phyloP scores from a whole-genome alignment of 2,329 filamentous ascomycete genomes.

The Curvularia hawaiiensis region DNA sequence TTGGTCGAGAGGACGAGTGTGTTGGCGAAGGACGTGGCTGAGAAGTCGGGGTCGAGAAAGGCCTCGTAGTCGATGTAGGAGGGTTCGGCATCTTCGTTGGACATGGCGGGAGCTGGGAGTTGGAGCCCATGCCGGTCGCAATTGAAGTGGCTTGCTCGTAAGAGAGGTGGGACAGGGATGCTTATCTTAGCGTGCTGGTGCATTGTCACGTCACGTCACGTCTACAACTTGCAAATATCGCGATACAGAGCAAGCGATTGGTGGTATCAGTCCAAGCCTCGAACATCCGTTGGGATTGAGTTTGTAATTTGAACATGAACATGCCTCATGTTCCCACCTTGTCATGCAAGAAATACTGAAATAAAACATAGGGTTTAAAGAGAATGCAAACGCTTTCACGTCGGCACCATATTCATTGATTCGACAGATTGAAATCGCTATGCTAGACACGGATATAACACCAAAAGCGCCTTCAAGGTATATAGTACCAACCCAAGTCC shows the following conservation, averaged over 20 bases:
- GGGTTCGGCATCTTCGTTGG: slow-evolving; percentile 55
- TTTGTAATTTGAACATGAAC: not conserved
- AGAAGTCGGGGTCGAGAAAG: slow-evolving; percentile 84
- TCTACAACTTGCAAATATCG: not conserved
- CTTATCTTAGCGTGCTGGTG: slow-evolving; percentile 12
- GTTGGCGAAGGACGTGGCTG: slow-evolving; percentile 82
- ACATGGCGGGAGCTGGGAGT: slow-evolving; percentile 27
- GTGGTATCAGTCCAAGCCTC: not conserved
- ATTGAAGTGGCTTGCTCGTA: not conserved
- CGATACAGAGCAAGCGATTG: not conserved
- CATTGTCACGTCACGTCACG: not conserved
- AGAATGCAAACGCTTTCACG: not conserved
- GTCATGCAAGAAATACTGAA: not conserved
- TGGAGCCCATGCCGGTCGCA: not conserved
- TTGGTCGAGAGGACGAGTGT: slow-evolving; percentile 87
- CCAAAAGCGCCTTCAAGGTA: slow-evolving; percentile 19
- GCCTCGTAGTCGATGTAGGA: slow-evolving; percentile 97
- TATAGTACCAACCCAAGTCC: slow-evolving; percentile 3
- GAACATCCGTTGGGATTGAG: not conserved
- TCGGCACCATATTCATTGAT: slow-evolving; percentile 4
- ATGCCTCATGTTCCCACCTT: not conserved
- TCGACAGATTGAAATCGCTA: slow-evolving; percentile 11
- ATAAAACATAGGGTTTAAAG: not conserved
- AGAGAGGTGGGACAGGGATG: slow-evolving; percentile 3
- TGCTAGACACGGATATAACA: slow-evolving; percentile 18